phyloP scores from a whole-genome alignment of 352 stramenopile species.

The Hyaloperonospora brassicae region DNA sequence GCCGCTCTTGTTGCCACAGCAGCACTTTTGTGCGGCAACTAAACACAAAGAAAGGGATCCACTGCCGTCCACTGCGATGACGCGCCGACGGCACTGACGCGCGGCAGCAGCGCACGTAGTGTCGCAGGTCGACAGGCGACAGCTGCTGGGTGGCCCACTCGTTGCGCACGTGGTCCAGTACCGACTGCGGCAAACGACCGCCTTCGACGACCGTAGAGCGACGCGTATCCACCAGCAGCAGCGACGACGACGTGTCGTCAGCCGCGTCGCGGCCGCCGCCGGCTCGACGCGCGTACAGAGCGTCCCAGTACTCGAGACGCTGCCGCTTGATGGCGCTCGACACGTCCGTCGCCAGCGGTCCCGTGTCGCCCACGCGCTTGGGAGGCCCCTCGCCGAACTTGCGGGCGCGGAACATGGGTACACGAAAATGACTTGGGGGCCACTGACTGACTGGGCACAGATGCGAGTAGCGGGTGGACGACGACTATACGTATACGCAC shows the following conservation, averaged over 20 bases:
- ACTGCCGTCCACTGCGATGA: conserved; percentile 41
- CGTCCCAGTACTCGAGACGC: conserved; percentile 39
- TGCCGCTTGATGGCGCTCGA: conserved; percentile 49
- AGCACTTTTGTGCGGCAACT: conserved; percentile 49
- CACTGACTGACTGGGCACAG: not conserved
- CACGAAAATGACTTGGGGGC: not conserved
- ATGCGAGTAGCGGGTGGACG: too few relatives aligned
- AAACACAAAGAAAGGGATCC: conserved; percentile 51
- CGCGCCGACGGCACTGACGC: conserved; percentile 36
- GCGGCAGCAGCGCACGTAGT: conserved; percentile 30
- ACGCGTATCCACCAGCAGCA: conserved; percentile 52
- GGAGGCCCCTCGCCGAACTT: conserved; percentile 54
- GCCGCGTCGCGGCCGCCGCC: conserved; percentile 6
- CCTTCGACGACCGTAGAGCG: conserved; percentile 45
- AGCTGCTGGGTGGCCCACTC: conserved; percentile 19
- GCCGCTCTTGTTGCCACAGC: conserved; percentile 54
- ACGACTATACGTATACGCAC: too few relatives aligned
- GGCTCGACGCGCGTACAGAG: conserved; percentile 13
- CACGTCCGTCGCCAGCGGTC: conserved; percentile 33
- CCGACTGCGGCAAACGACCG: conserved; percentile 27
- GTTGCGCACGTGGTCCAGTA: conserved; percentile 44
- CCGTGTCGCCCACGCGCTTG: conserved; percentile 40
- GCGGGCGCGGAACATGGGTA: conserved; percentile 60
- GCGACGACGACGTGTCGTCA: conserved; percentile 19
- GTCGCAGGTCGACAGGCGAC: conserved; percentile 8